Base-by-base conservation (phyloP, 768 basidiomycete species). In the Rhizopogon salebrosus region DNA sequence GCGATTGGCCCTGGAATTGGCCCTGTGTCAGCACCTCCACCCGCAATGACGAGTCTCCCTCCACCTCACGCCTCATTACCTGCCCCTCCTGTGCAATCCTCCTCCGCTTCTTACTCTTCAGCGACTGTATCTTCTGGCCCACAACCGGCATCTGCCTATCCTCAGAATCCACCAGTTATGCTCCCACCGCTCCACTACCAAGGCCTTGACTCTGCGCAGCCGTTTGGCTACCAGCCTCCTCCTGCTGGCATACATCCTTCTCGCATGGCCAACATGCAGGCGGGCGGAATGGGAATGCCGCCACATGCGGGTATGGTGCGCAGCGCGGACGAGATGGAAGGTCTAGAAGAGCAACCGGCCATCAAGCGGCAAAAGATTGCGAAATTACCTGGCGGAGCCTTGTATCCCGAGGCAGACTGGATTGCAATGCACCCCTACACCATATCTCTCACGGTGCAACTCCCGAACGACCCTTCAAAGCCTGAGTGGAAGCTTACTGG, bases 401-500 rank as follows among this genome's bases (percentile, higher is more conserved):
- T 87, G 52, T 97, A 95, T 68, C 80, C 92, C 6, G 94, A 93
- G 62, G 77, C 82, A 49, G 91, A 95, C 67, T 98, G 94, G 94
- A 83, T 92, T 59, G 76, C 76, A 42, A 85, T 92, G 81, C 92
- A 98, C 66, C 90, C 93, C 29, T 87, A 95, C 60, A 89, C 95
- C 11, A 91, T 98, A 62, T 85, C 87, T 23, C 77, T 99, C 41
- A 77, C 78, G 31, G 76, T 98, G 3, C 92, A 95, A 64, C 75
- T 99, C 57, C 94, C 95, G 1, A 77, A 73, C 49, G 85, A 94
- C 60, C 72, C 86, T 1, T 82, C 85, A 31, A 93, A 90, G 65
- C 87, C 94, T 0, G 95, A 95, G 69, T 95, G 90, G 91, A 94
- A 95, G 63, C 75, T 97, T 50, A 84, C 95, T 62, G 95, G 94